Conservation (phyloP, 306 rosid genomes). For the Lathyrus oleraceus region DNA sequence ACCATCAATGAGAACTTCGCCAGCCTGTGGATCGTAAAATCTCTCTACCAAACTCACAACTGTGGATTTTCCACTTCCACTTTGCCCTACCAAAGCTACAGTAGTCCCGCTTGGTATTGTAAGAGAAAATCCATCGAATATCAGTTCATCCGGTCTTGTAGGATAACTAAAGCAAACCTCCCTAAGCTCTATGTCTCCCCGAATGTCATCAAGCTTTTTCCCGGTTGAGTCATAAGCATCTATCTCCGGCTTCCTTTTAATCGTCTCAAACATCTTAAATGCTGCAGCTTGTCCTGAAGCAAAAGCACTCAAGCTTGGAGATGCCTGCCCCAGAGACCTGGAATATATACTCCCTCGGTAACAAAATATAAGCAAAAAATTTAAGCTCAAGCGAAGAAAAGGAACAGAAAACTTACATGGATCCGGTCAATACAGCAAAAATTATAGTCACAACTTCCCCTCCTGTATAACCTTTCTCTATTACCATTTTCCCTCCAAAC, state of each 20-base stretch:
- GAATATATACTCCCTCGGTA: background rate
- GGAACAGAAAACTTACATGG: slow-evolving; percentile 53
- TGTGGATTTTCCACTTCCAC: slow-evolving; percentile 91
- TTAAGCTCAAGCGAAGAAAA: background rate
- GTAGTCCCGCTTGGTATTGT: slow-evolving; percentile 56
- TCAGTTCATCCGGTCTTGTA: slow-evolving; percentile 61
- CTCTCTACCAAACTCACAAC: slow-evolving; percentile 84
- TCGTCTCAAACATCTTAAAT: slow-evolving; percentile 77
- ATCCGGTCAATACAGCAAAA: slow-evolving; percentile 63
- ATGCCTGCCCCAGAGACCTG: slow-evolving; percentile 84
- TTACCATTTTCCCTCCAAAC: slow-evolving; percentile 76
- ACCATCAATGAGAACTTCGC: slow-evolving; percentile 77
- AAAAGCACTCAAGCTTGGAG: slow-evolving; percentile 81
- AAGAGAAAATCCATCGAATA: slow-evolving; percentile 53
- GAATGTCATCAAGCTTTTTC: slow-evolving; percentile 44
- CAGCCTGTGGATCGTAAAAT: slow-evolving; percentile 78
- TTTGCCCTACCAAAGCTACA: slow-evolving; percentile 80
- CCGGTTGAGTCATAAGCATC: slow-evolving; percentile 67
- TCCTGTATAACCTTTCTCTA: slow-evolving; percentile 73
- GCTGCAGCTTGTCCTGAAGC: slow-evolving; percentile 89
- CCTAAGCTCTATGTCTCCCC: slow-evolving; percentile 52
- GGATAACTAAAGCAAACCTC: slow-evolving; percentile 65
- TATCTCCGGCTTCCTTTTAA: slow-evolving; percentile 69
- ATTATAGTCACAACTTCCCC: slow-evolving; percentile 66
- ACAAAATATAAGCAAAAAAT: background rate